These are phyloP conservation scores for Globisporangium rhizosaccharum DNA, from an alignment of 352 stramenopile species.

Conservation along the genomic window DNA sequence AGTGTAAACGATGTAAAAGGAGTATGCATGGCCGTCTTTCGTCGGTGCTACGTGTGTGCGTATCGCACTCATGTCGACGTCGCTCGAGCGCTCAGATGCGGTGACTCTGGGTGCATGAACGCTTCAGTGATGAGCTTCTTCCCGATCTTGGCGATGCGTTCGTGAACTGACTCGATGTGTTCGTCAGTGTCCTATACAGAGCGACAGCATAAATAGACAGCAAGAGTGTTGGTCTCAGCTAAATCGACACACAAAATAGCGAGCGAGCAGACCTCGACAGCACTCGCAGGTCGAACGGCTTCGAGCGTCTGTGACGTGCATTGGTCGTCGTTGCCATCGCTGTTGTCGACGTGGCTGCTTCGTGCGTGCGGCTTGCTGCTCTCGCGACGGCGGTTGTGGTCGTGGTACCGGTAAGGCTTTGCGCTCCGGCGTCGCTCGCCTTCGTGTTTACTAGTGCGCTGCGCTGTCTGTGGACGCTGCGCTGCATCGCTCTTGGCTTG, in stretches of 20 bases:
- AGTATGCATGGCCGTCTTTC: background rate
- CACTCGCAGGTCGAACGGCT: background rate
- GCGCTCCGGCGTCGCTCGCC: slow-evolving; percentile 1
- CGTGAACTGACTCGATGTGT: slow-evolving; percentile 21
- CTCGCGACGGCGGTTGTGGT: slow-evolving; percentile 6
- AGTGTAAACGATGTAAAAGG: too few relatives aligned
- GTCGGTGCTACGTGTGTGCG: background rate
- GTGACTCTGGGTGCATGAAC: slow-evolving; percentile 20
- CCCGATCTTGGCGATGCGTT: slow-evolving; percentile 65
- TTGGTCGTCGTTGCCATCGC: too few relatives aligned
- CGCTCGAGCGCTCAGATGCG: too few relatives aligned
- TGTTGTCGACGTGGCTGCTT: too few relatives aligned
- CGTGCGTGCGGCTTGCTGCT: background rate
- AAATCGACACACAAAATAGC: too few relatives aligned
- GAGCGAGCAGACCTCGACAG: background rate
- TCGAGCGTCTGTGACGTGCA: background rate
- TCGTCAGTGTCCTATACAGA: background rate
- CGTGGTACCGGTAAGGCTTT: slow-evolving; percentile 15
- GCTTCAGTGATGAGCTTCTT: slow-evolving; percentile 65
- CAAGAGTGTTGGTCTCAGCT: too few relatives aligned
- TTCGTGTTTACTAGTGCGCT: background rate
- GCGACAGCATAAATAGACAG: background rate
- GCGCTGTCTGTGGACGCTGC: background rate
- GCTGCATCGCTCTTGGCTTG: slow-evolving; percentile 9
- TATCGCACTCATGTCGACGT: background rate